Conservation (phyloP, 805 yeast species). For the Zygoascus bituminiphila region DNA sequence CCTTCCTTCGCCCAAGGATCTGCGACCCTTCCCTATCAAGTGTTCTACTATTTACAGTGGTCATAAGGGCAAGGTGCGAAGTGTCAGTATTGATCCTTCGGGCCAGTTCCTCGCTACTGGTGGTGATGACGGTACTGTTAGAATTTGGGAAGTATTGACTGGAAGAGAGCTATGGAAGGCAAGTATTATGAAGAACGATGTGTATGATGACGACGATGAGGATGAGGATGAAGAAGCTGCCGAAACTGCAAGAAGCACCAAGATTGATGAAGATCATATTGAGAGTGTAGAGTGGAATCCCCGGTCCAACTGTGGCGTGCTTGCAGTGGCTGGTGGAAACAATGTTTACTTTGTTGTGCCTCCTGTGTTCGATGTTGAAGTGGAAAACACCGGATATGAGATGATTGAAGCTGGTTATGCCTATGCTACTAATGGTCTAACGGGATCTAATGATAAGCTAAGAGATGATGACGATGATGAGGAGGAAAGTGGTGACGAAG, state of each 20-base stretch:
- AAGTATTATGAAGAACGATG: slow-evolving; percentile 29
- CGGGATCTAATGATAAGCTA: slow-evolving; percentile 21
- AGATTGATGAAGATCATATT: slow-evolving; percentile 56
- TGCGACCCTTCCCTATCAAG: slow-evolving; percentile 92
- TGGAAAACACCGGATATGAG: slow-evolving; percentile 72
- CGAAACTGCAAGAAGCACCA: slow-evolving; percentile 35
- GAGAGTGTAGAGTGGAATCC: slow-evolving; percentile 91
- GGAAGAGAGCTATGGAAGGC: slow-evolving; percentile 82
- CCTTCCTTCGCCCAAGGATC: slow-evolving; percentile 91
- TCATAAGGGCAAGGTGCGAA: slow-evolving; percentile 73
- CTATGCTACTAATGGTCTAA: slow-evolving; percentile 39
- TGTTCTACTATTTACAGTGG: slow-evolving; percentile 80
- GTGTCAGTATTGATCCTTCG: slow-evolving; percentile 74
- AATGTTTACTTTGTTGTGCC: slow-evolving; percentile 73
- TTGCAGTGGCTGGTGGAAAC: slow-evolving; percentile 82
- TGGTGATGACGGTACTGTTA: slow-evolving; percentile 89
- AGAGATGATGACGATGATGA: slow-evolving; percentile 24
- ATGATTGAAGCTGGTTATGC: slow-evolving; percentile 90
- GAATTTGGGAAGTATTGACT: slow-evolving; percentile 94
- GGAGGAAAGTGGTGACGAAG: slow-evolving; percentile 31
- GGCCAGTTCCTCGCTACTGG: slow-evolving; percentile 98
- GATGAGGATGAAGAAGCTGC: slow-evolving; percentile 33
- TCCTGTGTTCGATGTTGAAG: slow-evolving; percentile 81
- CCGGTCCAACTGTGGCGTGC: slow-evolving; percentile 56
- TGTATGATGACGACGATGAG: slow-evolving; percentile 21